A percentile compares a stretch with the other conserved stretches of the same genome.
phyloP scores from a whole-genome alignment of 2,329 filamentous ascomycete species.

The Trichophyton verrucosum region DNA sequence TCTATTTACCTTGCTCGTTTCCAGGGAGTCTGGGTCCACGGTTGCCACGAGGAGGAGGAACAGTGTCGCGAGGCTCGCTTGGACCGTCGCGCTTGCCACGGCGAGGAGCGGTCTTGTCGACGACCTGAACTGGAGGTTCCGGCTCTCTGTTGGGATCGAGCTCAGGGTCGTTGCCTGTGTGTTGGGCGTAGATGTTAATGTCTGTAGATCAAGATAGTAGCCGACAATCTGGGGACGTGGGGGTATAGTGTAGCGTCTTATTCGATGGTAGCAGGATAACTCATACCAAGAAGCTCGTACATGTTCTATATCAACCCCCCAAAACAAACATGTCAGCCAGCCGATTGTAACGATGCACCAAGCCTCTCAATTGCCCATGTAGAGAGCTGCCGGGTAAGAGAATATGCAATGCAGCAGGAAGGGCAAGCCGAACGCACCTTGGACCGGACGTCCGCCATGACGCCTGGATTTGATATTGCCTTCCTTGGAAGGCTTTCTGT shows the following conservation, averaged over 20 bases:
- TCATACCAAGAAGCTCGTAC: slow-evolving; percentile 92
- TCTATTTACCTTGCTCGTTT: slow-evolving; percentile 73
- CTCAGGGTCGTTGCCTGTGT: slow-evolving; percentile 55
- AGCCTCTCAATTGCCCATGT: slow-evolving; percentile 11
- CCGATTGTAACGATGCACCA: background rate
- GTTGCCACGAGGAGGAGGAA: slow-evolving; percentile 13
- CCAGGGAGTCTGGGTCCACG: slow-evolving; percentile 48
- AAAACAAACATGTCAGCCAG: slow-evolving; percentile 15
- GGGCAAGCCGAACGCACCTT: slow-evolving; percentile 30
- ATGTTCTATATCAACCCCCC: slow-evolving; percentile 55
- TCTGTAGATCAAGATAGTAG: background rate
- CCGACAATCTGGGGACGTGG: no score
- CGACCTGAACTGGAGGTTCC: slow-evolving; percentile 65
- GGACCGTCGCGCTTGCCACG: slow-evolving; percentile 78
- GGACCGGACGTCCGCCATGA: slow-evolving; percentile 42
- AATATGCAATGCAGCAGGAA: slow-evolving; percentile 7
- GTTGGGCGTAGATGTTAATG: background rate
- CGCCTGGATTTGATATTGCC: slow-evolving; percentile 36
- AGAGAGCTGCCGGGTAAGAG: background rate
- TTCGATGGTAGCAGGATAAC: background rate
- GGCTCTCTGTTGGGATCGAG: slow-evolving; percentile 62
- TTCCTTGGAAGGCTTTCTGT: slow-evolving; percentile 40
- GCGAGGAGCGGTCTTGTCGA: slow-evolving; percentile 70
- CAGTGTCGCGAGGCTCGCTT: slow-evolving; percentile 36
- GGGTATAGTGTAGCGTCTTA: background rate